Evolutionary conservation across 2,329 filamentous ascomycete species (phyloP).

Genomic region (Aspergillus pseudotamarii): DNA sequence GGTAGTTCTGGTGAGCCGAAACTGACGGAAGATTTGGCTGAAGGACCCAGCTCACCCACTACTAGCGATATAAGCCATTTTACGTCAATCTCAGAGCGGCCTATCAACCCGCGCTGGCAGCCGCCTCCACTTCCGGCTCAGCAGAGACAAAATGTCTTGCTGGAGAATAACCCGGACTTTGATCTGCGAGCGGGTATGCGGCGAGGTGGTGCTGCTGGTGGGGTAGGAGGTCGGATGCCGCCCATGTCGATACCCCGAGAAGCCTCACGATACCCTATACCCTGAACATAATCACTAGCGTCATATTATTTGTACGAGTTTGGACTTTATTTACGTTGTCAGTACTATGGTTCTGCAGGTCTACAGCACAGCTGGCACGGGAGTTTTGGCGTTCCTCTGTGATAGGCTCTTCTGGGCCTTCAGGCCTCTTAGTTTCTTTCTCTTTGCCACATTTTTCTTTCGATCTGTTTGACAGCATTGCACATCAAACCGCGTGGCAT

Average conservation of each 20-base stretch:
- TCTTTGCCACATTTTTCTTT: not conserved
- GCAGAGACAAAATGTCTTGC: conserved; percentile 70
- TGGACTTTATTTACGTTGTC: conserved; percentile 6
- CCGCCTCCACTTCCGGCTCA: conserved; percentile 46
- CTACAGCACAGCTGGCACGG: not conserved
- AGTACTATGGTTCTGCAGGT: not conserved
- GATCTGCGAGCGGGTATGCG: conserved; percentile 58
- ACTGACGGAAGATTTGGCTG: conserved; percentile 56
- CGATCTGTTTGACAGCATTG: not conserved
- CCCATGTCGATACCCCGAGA: conserved; percentile 23
- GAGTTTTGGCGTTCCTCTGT: conserved; percentile 6
- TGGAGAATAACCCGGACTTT: conserved; percentile 86
- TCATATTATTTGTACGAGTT: not conserved
- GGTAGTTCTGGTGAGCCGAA: conserved; percentile 44
- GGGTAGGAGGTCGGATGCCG: conserved; percentile 29
- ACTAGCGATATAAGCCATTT: conserved; percentile 82
- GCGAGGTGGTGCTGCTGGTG: conserved; percentile 22
- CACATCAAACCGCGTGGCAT: not conserved
- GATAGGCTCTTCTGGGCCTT: not conserved
- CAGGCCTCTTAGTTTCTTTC: not conserved
- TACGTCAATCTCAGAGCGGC: conserved; percentile 86
- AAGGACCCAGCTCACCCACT: conserved; percentile 69
- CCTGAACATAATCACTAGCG: conserved; percentile 18
- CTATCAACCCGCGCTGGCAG: conserved; percentile 84
- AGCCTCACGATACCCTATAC: conserved; percentile 28